Evolutionary conservation across 2,329 filamentous ascomycete species (phyloP).

Genomic region (Ceratocystis destructans): DNA sequence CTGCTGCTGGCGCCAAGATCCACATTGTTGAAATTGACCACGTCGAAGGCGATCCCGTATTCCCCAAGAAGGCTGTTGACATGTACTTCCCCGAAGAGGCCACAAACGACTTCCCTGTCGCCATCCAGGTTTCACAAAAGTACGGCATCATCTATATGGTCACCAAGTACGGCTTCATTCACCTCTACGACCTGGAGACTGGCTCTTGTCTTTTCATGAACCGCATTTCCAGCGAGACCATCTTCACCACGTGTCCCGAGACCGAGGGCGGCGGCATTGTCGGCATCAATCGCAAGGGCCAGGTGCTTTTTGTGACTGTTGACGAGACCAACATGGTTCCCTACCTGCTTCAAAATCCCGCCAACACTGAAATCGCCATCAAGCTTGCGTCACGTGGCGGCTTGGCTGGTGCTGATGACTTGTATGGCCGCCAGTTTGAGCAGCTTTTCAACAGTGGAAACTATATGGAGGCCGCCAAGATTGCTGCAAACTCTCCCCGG

Average conservation of each 20-base stretch:
- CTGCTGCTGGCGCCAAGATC: slow-evolving; percentile 68
- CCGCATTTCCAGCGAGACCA: slow-evolving; percentile 96
- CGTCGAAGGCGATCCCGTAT: slow-evolving; percentile 72
- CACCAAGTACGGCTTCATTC: slow-evolving; percentile 98
- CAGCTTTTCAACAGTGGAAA: slow-evolving; percentile 66
- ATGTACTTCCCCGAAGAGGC: slow-evolving; percentile 96
- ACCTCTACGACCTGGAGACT: slow-evolving; percentile 93
- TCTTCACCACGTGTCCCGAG: slow-evolving; percentile 86
- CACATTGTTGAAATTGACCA: slow-evolving; percentile 98
- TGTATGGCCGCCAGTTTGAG: slow-evolving; percentile 89
- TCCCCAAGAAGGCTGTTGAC: slow-evolving; percentile 91
- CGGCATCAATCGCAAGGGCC: slow-evolving; percentile 93
- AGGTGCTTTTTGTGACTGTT: slow-evolving; percentile 85
- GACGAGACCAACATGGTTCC: slow-evolving; percentile 85
- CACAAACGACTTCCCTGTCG: slow-evolving; percentile 92
- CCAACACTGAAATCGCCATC: slow-evolving; percentile 83
- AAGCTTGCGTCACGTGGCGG: slow-evolving; percentile 92
- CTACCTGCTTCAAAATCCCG: slow-evolving; percentile 91
- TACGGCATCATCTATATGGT: slow-evolving; percentile 96
- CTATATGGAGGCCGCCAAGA: slow-evolving; percentile 81
- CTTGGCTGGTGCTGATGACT: slow-evolving; percentile 81
- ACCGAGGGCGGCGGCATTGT: slow-evolving; percentile 75
- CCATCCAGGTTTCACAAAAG: slow-evolving; percentile 91
- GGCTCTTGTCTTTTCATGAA: slow-evolving; percentile 98
- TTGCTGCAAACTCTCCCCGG: slow-evolving; percentile 89